Percentiles rank a stretch among this genome's conserved stretches.
phyloP scores from a whole-genome alignment of 495 filamentous ascomycete species.

The Xylaria cubensis region DNA sequence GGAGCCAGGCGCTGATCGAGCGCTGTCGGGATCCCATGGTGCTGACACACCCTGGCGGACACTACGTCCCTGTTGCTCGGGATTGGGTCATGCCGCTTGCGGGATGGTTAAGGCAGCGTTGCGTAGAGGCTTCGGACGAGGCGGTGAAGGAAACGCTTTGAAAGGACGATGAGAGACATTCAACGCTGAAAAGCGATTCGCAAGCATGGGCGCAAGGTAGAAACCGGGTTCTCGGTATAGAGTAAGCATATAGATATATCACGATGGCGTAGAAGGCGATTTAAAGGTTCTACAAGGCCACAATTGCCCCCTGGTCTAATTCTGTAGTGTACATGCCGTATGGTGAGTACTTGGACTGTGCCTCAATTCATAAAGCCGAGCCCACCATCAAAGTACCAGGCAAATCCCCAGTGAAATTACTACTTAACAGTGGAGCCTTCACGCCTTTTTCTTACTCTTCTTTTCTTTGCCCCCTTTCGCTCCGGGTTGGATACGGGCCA shows the following conservation, averaged over 20 bases:
- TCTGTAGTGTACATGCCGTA: constrained; percentile 39
- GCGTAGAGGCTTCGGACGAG: constrained; percentile 52
- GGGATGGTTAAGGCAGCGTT: constrained; percentile 72
- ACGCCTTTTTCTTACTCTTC: constrained; percentile 45
- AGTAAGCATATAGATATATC: constrained; percentile 23
- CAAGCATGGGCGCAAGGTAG: not conserved
- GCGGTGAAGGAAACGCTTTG: constrained; percentile 60
- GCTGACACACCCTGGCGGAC: constrained; percentile 88
- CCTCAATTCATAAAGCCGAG: constrained; percentile 30
- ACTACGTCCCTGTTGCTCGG: constrained; percentile 84
- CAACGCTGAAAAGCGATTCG: not conserved
- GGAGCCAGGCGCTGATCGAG: constrained; percentile 69
- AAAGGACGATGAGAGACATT: constrained; percentile 65
- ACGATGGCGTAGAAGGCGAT: constrained; percentile 29
- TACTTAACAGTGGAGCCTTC: constrained; percentile 16
- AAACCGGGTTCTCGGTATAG: not conserved
- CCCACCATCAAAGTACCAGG: constrained; percentile 28
- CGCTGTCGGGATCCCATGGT: constrained; percentile 69
- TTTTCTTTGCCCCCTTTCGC: constrained; percentile 42
- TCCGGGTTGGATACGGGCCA: constrained; percentile 89
- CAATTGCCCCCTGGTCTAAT: constrained; percentile 33
- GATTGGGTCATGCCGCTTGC: constrained; percentile 78
- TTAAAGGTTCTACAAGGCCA: constrained; percentile 31
- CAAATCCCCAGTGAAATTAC: constrained; percentile 25
- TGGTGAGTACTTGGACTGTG: constrained; percentile 33